A percentile compares a stretch with the other conserved stretches of the same genome.
These are phyloP conservation scores for Monosporozyma servazzii DNA, from an alignment of 805 yeast genomes.

Conservation along the genomic window DNA sequence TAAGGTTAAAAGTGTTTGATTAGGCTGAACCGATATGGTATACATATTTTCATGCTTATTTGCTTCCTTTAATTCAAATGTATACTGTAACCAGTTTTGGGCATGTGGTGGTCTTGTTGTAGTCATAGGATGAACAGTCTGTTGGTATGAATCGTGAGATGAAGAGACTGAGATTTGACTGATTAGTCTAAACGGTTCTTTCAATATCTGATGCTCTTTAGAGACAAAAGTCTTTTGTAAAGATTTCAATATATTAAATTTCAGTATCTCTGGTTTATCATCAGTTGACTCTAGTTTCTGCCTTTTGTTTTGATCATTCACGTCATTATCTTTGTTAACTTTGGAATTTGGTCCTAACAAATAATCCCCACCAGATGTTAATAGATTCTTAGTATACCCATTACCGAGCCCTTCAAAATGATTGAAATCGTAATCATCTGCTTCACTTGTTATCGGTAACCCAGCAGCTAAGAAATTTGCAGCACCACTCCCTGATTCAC, in stretches of 20 bases:
- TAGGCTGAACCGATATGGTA: constrained; percentile 23
- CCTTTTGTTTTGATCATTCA: not conserved
- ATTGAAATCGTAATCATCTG: constrained; percentile 21
- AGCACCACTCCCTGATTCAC: constrained; percentile 9
- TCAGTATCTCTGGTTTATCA: constrained; percentile 17
- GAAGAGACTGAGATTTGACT: constrained; percentile 20
- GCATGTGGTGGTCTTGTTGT: constrained; percentile 24
- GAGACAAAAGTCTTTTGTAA: constrained; percentile 16
- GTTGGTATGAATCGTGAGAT: constrained; percentile 21
- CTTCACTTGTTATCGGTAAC: not conserved
- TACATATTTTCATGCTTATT: constrained; percentile 23
- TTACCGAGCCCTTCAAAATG: constrained; percentile 28
- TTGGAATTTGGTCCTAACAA: constrained; percentile 17
- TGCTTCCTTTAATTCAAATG: constrained; percentile 19
- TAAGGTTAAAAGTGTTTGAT: constrained; percentile 24
- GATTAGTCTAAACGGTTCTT: constrained; percentile 18
- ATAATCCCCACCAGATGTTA: constrained; percentile 28
- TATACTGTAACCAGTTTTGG: constrained; percentile 27
- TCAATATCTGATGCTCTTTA: constrained; percentile 16
- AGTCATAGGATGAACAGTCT: constrained; percentile 22
- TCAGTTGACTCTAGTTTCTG: constrained; percentile 2
- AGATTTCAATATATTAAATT: constrained; percentile 24
- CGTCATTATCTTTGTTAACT: not conserved
- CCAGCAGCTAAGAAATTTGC: not conserved
- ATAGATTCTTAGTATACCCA: constrained; percentile 24